Base-by-base conservation (phyloP, 2,329 filamentous ascomycete genomes). In the Orbilia blumenaviensis region DNA sequence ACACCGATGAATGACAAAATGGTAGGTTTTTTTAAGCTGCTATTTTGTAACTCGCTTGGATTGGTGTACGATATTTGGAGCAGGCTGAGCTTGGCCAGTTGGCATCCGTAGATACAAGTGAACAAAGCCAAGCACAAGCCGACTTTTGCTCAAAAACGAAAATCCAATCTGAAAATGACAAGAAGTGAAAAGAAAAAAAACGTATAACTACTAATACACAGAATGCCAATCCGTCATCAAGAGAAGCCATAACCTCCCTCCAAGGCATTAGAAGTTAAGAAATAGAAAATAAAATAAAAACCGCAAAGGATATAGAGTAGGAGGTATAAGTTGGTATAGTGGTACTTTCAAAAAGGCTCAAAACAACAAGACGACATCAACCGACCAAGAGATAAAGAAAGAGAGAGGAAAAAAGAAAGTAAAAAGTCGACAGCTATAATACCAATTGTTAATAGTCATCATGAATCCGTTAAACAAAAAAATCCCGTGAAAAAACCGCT, bases 401-500 rank as follows among this genome's bases (percentile, higher is more conserved):
- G 27, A 56, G 4, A 34, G 52, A 63, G n/a, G 18, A 27, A 61
- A 60, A 34, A n/a, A 16, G 3, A 41, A 42, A 66, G 46, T 3
- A 21, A 56, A 64, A 64, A 52, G 29, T 3, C 14, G 23, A 48
- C 44, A 46, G 58, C 42, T 52, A 52, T 32, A 64, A 52, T 50
- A 50, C 44, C 21, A 21, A 50, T 25, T 23, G 42, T 46, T 46
- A 64, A 36, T 46, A 61, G 56, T 61, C 36, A 29, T 63, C 58
- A 64, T 64, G 60, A 64, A 64, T 64, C 60, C 60, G 60, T 64
- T 56, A 48, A 52, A 41, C 60, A 50, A 61, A 61, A 61, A 61
- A 64, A 66, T 72, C 60, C 67, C 67, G 58, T 66, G 36, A 54
- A 54, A 58, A 72, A 66, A 52, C 46, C 67, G 67, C 63, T 44